Conservation (phyloP, 2,329 filamentous ascomycete species). For the Fusarium sp. region DNA sequence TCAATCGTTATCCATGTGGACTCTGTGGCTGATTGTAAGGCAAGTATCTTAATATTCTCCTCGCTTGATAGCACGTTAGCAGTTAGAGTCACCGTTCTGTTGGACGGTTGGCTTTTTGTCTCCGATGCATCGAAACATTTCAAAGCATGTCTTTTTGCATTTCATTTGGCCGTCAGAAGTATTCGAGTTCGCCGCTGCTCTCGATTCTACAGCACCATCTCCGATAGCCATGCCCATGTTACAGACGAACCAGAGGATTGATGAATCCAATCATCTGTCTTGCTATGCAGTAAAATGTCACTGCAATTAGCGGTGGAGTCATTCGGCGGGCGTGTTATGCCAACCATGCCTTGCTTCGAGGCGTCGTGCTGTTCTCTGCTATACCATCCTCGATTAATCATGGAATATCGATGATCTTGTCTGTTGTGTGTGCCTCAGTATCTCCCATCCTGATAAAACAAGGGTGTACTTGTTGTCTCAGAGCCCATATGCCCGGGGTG, state of each 20-base stretch:
- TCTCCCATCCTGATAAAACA: slow-evolving; percentile 1
- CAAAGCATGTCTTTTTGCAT: neutral
- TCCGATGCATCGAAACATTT: neutral
- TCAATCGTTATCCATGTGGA: slow-evolving; percentile 16
- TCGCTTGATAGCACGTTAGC: slow-evolving; percentile 16
- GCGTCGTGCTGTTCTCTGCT: neutral
- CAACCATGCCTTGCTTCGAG: slow-evolving; percentile 1
- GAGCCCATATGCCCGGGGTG: slow-evolving; percentile 11
- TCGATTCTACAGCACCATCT: neutral
- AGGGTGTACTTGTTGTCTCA: slow-evolving; percentile 19
- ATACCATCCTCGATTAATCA: neutral
- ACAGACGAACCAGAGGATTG: neutral
- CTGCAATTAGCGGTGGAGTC: slow-evolving; percentile 16
- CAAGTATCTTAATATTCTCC: slow-evolving; percentile 20
- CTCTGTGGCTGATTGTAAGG: neutral
- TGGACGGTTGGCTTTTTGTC: neutral
- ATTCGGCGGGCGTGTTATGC: neutral
- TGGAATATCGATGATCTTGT: slow-evolving; percentile 11
- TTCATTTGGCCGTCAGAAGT: neutral
- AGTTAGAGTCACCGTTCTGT: slow-evolving; percentile 3
- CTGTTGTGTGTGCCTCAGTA: neutral
- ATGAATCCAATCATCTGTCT: slow-evolving; percentile 1
- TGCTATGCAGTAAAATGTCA: slow-evolving; percentile 21
- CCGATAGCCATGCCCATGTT: neutral
- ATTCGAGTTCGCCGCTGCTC: slow-evolving; percentile 4